Evolutionary conservation across 208 protist species (phyloP), one percentile per base, ranked within the genome.

Genomic region (Trypanosoma rangeli): DNA sequence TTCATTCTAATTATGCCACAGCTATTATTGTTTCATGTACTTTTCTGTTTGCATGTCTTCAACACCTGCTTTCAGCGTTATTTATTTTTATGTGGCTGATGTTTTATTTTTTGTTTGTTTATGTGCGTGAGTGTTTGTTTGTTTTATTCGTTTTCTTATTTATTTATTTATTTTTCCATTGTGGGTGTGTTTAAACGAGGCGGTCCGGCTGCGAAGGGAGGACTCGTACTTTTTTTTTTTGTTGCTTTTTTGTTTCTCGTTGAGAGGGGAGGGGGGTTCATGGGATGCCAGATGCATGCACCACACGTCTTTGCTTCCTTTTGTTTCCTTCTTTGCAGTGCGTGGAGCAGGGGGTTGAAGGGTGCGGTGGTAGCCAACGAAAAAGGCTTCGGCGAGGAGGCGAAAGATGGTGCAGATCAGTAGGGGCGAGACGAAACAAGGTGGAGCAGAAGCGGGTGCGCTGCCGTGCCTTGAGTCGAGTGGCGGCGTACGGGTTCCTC

Each of bases 401-500:
- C 15, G 42, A 18, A 46, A 46, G 1, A 46, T 46, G 42, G 42
- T 16, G 42, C 42, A 9, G 42, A 9, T 46, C 42, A 46, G 8
- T 18, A 16, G 15, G 42, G 22, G 9, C 5, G 46, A 3, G 20
- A 9, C 20, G 10, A 9, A 15, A 15, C 18, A 22, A 26, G 49
- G 9, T 7, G 49, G n/a, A 26, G 18, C 9, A 26, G 5, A 26
- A 18, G 49, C 12, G 7, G 24, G 46, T 54, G 9, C 12, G 12
- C 10, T 76, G 55, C 71, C 71, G 28, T 76, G n/a, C 42, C 24
- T 76, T 0, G 24, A 22, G 2, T 24, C 48, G 3, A 9, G 9
- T 61, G 63, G 56, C 39, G 63, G 60, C 0, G 5, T 76, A 55
- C 50, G 59, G 44, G 75, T 94, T 28, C 86, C 89, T 0, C 78